A percentile compares a stretch with the other conserved stretches of the same genome.
Conservation (phyloP, 441 rosid genomes). For the Euphorbia celastroides region DNA sequence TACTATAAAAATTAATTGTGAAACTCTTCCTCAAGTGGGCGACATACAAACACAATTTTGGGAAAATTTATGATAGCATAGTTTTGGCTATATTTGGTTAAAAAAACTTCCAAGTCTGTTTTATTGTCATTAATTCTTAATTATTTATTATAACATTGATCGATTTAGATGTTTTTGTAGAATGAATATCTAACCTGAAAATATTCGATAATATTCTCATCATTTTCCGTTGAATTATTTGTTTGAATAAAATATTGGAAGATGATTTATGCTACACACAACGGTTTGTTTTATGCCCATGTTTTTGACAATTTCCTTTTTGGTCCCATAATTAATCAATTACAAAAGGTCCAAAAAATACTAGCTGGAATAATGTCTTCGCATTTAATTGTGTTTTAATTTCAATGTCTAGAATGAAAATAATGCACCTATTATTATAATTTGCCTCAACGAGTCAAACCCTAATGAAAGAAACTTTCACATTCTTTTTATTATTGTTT, state of each 20-base stretch:
- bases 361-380: background rate
- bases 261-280: too few relatives aligned
- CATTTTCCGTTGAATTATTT: background rate
- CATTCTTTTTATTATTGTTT: background rate
- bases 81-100: background rate
- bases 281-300: background rate
- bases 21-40: too few relatives aligned
- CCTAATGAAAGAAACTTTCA: background rate
- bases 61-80: background rate
- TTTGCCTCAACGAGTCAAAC: slow-evolving; percentile 5
- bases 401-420: background rate
- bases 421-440: too few relatives aligned
- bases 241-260: background rate
- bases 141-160: background rate
- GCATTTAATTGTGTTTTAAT: background rate
- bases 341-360: slow-evolving; percentile 3
- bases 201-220: background rate
- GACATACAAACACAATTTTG: too few relatives aligned
- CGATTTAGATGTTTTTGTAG: background rate
- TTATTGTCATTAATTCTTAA: too few relatives aligned
- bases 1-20: too few relatives aligned
- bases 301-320: slow-evolving; percentile 1
- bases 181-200: background rate
- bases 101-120: background rate
- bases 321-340: background rate